phyloP scores from a whole-genome alignment of 2,329 filamentous ascomycete genomes.

The Ophiocordyceps camponoti-leonardi region DNA sequence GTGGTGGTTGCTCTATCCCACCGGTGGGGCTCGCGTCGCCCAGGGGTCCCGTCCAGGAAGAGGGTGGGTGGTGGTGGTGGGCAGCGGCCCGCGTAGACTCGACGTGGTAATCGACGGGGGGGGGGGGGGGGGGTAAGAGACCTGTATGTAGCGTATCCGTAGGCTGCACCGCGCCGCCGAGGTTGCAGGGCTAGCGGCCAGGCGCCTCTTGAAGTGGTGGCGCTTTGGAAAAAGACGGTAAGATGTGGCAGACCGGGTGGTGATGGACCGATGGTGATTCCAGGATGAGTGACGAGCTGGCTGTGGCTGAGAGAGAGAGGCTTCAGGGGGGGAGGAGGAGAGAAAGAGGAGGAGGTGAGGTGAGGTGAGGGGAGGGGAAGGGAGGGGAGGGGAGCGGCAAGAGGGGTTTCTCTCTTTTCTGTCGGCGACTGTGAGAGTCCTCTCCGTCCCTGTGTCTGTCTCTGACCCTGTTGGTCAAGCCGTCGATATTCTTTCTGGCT shows the following conservation, averaged over 20 bases:
- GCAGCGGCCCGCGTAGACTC: neutral
- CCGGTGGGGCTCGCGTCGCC: neutral
- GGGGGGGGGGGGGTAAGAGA: neutral
- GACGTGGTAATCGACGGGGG: neutral
- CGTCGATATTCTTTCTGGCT: too few species aligned
- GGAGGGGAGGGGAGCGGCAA: neutral
- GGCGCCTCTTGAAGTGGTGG: neutral
- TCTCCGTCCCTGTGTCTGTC: too few species aligned
- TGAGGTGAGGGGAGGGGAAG: neutral
- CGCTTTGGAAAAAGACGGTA: constrained; percentile 1
- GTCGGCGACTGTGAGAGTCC: too few species aligned
- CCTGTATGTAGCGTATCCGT: neutral
- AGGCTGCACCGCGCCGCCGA: constrained; percentile 2
- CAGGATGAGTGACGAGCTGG: neutral
- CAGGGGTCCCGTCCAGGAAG: neutral
- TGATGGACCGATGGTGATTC: neutral
- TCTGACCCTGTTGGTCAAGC: too few species aligned
- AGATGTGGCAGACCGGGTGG: neutral
- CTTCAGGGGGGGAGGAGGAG: neutral
- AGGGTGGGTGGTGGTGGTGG: too few species aligned
- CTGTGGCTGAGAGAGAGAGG: neutral
- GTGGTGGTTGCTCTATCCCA: neutral
- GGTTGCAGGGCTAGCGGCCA: constrained; percentile 3
- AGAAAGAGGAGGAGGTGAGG: neutral
- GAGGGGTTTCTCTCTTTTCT: neutral